Base-by-base conservation (phyloP, 2,329 filamentous ascomycete genomes). In the Hymenotorrendiella dingleyae region DNA sequence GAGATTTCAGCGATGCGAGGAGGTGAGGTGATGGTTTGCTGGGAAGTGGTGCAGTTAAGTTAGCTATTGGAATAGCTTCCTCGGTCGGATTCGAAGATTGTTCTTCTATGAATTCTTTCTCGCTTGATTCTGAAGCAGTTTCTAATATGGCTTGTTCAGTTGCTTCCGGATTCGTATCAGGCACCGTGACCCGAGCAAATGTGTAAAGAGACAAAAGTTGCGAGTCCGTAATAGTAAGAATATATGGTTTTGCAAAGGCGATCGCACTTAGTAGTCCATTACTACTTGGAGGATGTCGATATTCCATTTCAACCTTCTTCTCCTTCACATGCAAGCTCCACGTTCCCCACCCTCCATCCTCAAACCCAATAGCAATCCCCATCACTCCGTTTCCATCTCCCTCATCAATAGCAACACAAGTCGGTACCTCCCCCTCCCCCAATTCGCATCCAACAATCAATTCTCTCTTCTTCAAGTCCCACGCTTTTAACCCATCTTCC, bases 141-240 rank as follows among this genome's bases (percentile, higher is more conserved):
- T 47, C 26, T 19, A 17, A 26, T n/a, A 22, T 32, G 6, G 30
- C 9, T 29, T 42, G 32, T 22, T 35, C 28, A 21, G 19, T 12
- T 34, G 4, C 41, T 9, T 38, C 27, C 20, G 11, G 39, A 30
- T 36, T 39, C 40, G 9, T n/a, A n/a, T n/a, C n/a, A n/a, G n/a
- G n/a, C n/a, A n/a, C n/a, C n/a, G n/a, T 40, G 40, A 37, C 23
- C 4, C 57, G 52, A 6, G 61, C 48, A 35, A 90, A 82, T 0
- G 74, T 78, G 61, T 94, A 95, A 1, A 96, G 64, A 0, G 85
- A 89, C 28, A 96, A 69, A 6, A 83, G 67, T 34, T 88, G 85
- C 11, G 78, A 75, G 19, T 78, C 73, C 1, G 87, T 91, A 50
- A 93, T 86, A 1, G 85, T 87, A 8, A 94, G 66, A 2, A 94